Percentiles rank a stretch among this genome's conserved stretches.
Conservation (phyloP, 192 early-diverging fungal genomes). For the Mortierella hygrophila region DNA sequence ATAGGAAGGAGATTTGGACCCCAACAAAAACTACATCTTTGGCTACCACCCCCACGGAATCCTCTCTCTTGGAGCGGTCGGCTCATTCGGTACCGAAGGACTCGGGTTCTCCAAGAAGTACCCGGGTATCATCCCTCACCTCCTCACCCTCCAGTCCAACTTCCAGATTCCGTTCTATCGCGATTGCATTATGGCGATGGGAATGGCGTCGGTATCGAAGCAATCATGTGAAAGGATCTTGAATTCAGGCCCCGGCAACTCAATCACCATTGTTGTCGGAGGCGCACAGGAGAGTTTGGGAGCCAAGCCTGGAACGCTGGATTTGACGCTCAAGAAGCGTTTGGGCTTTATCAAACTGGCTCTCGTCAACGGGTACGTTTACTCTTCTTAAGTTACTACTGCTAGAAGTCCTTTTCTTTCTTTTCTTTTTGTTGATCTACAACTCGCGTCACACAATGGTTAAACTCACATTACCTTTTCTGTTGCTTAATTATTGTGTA, state of each 20-base stretch:
- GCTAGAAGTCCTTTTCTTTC: background rate
- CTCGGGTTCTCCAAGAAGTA: slow-evolving; percentile 78
- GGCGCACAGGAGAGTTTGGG: slow-evolving; percentile 89
- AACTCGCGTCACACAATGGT: too few relatives aligned
- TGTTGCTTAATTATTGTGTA: slow-evolving; percentile 3
- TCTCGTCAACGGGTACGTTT: slow-evolving; percentile 73
- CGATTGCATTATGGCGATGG: slow-evolving; percentile 82
- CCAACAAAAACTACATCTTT: slow-evolving; percentile 89
- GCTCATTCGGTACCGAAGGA: slow-evolving; percentile 88
- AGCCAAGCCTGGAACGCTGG: slow-evolving; percentile 72
- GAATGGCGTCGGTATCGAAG: slow-evolving; percentile 82
- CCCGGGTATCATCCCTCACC: slow-evolving; percentile 82
- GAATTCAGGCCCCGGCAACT: slow-evolving; percentile 72
- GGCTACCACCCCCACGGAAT: slow-evolving; percentile 95
- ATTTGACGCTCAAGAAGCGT: slow-evolving; percentile 83
- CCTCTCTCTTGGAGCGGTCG: slow-evolving; percentile 85
- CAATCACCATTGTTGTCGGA: slow-evolving; percentile 89
- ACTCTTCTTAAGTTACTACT: too few relatives aligned
- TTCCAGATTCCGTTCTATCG: slow-evolving; percentile 91
- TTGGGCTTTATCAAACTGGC: slow-evolving; percentile 94
- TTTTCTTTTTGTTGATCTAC: background rate
- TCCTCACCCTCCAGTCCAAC: slow-evolving; percentile 87
- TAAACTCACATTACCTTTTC: too few relatives aligned
- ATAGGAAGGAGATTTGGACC: slow-evolving; percentile 86
- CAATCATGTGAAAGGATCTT: slow-evolving; percentile 84